These are phyloP conservation scores for Sporisorium reilianum DNA, from an alignment of 1,284 basidiomycete species.

Conservation along the genomic window DNA sequence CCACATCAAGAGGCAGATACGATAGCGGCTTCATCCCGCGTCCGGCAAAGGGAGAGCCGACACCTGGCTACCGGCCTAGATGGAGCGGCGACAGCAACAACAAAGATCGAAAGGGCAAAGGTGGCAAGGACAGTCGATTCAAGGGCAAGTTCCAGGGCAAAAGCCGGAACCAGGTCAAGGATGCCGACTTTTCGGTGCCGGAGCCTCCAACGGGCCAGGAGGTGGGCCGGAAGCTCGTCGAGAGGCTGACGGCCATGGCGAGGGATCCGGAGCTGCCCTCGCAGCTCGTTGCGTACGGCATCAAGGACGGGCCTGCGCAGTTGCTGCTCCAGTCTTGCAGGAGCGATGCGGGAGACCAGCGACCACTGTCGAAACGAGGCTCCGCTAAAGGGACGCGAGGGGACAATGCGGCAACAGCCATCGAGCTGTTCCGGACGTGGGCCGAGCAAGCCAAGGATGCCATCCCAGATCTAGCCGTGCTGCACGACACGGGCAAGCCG, in stretches of 20 bases:
- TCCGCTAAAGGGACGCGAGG: neutral
- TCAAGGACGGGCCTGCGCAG: conserved; percentile 28
- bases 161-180: neutral
- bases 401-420: conserved; percentile 9
- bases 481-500: conserved; percentile 16
- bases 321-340: conserved; percentile 8
- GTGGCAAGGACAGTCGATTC: conserved; percentile 4
- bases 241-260: conserved; percentile 13
- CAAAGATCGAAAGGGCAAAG: neutral
- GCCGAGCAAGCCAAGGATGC: conserved; percentile 20
- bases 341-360: neutral
- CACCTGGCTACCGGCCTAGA: neutral
- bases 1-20: conserved; percentile 7
- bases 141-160: conserved; percentile 17
- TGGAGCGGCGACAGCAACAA: neutral
- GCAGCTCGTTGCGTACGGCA: conserved; percentile 37
- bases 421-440: conserved; percentile 26
- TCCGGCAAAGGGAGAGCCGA: neutral
- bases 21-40: conserved; percentile 19
- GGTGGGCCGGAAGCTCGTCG: conserved; percentile 27
- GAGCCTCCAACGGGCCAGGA: conserved; percentile 29
- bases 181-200: conserved; percentile 28
- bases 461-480: conserved; percentile 12
- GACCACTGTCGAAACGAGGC: neutral
- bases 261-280: conserved; percentile 21